phyloP scores from a whole-genome alignment of 345 rosid genomes.

The Carallia brachiata region DNA sequence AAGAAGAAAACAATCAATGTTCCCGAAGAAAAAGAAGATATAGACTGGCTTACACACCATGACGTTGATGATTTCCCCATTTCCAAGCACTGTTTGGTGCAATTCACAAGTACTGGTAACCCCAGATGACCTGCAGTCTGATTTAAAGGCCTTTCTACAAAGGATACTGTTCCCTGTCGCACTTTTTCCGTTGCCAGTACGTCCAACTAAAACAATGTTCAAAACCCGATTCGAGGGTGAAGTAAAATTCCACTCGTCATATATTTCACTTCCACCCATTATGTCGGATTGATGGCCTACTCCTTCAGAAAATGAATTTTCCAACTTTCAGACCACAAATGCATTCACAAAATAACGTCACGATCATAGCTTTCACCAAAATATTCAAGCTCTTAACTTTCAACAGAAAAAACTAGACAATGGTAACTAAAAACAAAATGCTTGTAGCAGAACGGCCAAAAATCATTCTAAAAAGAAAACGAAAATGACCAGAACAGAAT shows the following conservation, averaged over 20 bases:
- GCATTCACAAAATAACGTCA: too few relatives aligned
- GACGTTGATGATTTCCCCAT: constrained; percentile 76
- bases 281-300: background rate
- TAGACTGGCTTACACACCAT: constrained; percentile 39
- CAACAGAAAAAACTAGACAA: too few relatives aligned
- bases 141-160: constrained; percentile 66
- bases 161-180: constrained; percentile 89
- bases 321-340: too few relatives aligned
- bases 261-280: constrained; percentile 79
- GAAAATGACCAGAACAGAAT: too few relatives aligned
- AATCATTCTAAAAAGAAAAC: too few relatives aligned
- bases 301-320: too few relatives aligned
- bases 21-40: background rate
- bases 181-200: constrained; percentile 89
- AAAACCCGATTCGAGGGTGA: constrained; percentile 30
- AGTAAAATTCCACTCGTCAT: constrained; percentile 83
- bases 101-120: constrained; percentile 74
- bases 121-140: constrained; percentile 64
- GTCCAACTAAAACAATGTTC: constrained; percentile 81
- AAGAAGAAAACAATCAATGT: background rate
- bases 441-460: too few relatives aligned
- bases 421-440: too few relatives aligned
- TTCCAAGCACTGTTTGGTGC: constrained; percentile 44
- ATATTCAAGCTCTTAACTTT: too few relatives aligned
- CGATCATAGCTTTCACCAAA: too few relatives aligned